A percentile compares a stretch with the other conserved stretches of the same genome.
phyloP scores from a whole-genome alignment of 805 yeast genomes.

The Saccharomycopsis oosterbeekiorum region DNA sequence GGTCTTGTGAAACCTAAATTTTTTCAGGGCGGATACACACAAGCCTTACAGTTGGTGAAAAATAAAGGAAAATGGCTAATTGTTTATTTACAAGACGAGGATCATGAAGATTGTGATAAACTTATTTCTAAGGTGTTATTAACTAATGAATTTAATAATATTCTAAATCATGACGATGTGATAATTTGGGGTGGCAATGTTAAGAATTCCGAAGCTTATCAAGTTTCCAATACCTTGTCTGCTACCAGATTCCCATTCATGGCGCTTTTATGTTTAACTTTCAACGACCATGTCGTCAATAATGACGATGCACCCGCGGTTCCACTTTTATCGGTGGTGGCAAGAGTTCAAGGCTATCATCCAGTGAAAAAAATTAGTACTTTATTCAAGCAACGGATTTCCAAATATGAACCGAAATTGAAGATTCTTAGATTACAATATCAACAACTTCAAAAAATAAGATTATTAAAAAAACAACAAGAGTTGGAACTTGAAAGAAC shows the following conservation, averaged over 20 bases:
- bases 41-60: slow-evolving; percentile 64
- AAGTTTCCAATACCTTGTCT: slow-evolving; percentile 64
- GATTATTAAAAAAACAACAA: slow-evolving; percentile 57
- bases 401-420: slow-evolving; percentile 53
- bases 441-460: slow-evolving; percentile 37
- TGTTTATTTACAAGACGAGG: slow-evolving; percentile 62
- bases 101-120: slow-evolving; percentile 49
- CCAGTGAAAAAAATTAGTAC: slow-evolving; percentile 34
- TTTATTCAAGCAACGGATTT: slow-evolving; percentile 36
- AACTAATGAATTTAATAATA: slow-evolving; percentile 37
- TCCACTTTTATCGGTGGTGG: slow-evolving; percentile 52
- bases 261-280: slow-evolving; percentile 64
- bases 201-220: slow-evolving; percentile 72
- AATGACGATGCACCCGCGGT: slow-evolving; percentile 40
- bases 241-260: slow-evolving; percentile 74
- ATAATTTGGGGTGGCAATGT: slow-evolving; percentile 85
- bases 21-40: slow-evolving; percentile 69
- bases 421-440: slow-evolving; percentile 52
- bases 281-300: slow-evolving; percentile 40
- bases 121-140: slow-evolving; percentile 49
- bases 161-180: slow-evolving; percentile 40
- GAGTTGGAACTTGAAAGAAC: slow-evolving; percentile 70
- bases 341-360: slow-evolving; percentile 50
- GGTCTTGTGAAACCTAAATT: slow-evolving; percentile 25
- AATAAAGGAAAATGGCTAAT: slow-evolving; percentile 61